A percentile compares a stretch with the other conserved stretches of the same genome.
Evolutionary conservation across 257 asterid species (phyloP).

Genomic region (Agastache rugosa): DNA sequence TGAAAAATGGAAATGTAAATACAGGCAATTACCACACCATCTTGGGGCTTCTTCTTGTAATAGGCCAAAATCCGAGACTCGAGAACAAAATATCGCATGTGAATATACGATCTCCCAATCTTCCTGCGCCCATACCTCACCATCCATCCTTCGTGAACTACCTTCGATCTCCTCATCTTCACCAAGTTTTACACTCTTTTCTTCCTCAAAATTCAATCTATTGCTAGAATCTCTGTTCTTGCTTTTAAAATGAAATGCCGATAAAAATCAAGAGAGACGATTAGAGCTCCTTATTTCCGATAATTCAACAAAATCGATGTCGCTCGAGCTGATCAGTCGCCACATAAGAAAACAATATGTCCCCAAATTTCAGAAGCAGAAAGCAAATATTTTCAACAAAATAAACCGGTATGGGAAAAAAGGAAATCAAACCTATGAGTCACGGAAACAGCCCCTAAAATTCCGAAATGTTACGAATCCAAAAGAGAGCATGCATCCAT

Average conservation of each 20-base stretch:
- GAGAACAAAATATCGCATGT: constrained; percentile 88
- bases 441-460: constrained; percentile 9
- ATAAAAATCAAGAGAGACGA: constrained; percentile 35
- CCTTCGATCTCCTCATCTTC: constrained; percentile 78
- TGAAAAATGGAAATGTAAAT: background rate
- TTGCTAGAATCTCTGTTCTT: constrained; percentile 1
- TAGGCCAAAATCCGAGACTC: constrained; percentile 80
- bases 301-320: constrained; percentile 26
- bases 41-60: constrained; percentile 89
- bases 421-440: constrained; percentile 8
- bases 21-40: constrained; percentile 59
- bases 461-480: constrained; percentile 19
- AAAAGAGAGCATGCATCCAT: constrained; percentile 10
- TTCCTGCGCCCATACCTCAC: constrained; percentile 94
- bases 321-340: constrained; percentile 41
- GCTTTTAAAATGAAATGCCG: constrained; percentile 1
- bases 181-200: constrained; percentile 16
- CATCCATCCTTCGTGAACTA: constrained; percentile 95
- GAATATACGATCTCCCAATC: constrained; percentile 85
- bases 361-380: constrained; percentile 4
- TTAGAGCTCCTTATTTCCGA: constrained; percentile 38
- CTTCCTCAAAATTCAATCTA: constrained; percentile 30
- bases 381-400: constrained; percentile 13
- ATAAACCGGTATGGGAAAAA: background rate
- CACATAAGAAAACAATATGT: constrained; percentile 16